Evolutionary conservation across 2,329 filamentous ascomycete species (phyloP), one percentile per base, ranked within the genome.

Genomic region (Colletotrichum lentis): DNA sequence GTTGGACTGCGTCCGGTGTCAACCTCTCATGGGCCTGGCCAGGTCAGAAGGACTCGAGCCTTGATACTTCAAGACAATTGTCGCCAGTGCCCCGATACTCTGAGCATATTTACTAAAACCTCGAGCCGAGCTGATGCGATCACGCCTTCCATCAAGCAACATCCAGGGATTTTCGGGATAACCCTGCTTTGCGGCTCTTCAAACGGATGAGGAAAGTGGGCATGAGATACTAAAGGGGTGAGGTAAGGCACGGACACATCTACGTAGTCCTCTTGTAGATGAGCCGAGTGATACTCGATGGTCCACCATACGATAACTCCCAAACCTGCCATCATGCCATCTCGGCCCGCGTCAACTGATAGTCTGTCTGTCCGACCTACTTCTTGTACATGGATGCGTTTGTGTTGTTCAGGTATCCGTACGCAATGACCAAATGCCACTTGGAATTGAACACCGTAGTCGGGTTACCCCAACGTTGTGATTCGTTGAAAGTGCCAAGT

Each of bases 401-500:
- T 12, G 8, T 52, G 27, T 14, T 27, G 16, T 18, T 6, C 11
- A 10, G 27, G 16, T 31, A n/a, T n/a, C n/a, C n/a, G n/a, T n/a
- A 10, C 3, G n/a, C 24, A n/a, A 50, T 11, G 11, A 52, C 12
- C 27, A 27, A 52, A 50, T 31, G 27, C 6, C 27, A 52, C 16
- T 27, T 18, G 7, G 7, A 27, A 50, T 50, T 24, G 24, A 50
- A 11, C 22, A 27, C 12, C 12, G 22, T 10, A 24, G n/a, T 46
- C 22, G 5, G n/a, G 22, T 49, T 24, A 16, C 12, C 18, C 8
- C 22, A 50, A 3, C 11, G 14, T n/a, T 49, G 22, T 57, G 20
- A 63, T 57, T 63, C 44, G 61, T 58, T 44, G 35, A 46, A 22
- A 39, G 16, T 16, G n/a, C 53, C 52, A 24, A 27, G 39, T 63